Base-by-base conservation (phyloP, 1,139 yeast species). In the Candida albicans region DNA sequence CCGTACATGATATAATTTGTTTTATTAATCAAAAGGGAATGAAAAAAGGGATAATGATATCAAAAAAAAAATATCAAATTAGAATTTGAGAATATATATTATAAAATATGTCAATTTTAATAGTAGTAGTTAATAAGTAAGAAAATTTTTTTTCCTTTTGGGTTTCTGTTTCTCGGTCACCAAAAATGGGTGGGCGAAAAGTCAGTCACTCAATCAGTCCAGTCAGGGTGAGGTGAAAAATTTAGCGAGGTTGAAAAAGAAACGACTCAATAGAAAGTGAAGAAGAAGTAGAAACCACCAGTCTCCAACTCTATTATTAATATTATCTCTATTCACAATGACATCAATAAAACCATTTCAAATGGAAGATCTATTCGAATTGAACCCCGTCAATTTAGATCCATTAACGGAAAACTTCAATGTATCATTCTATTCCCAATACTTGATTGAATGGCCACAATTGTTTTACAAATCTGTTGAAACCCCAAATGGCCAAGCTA, bases 381-480 rank as follows among this genome's bases (percentile, higher is more conserved):
- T 87, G 43, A 88, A 88, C 56, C 70, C 86, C 8, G 82, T 90
- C 37, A 93, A 93, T 58, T 67, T 93, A 25, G 99, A 93, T 55
- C 87, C 87, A 1, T 73, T 91, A 43, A 93, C 98, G 0, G 98
- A 91, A 58, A 93, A 91, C 65, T 95, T 87, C 68, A 86, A 89
- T 42, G 64, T 87, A 15, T 85, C 82, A 39, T 93, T 90, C 60
- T 95, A 93, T 58, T 75, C 87, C 28, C 90, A 88, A 52, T 95
- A 95, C 57, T 70, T 95, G 43, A 76, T 82, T 10, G 75, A 77
- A 41, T 91, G 98, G 97, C 98, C 99, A 3, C 75, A 90, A 28
- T 70, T 95, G 45, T 87, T 91, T 64, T 91, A 90, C 75, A 87
- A 88, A 60, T 80, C 91, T 11, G 65, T 66, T 6, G 80, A 83